Base-by-base conservation (phyloP, 2,329 filamentous ascomycete species). In the Sarocladium strictum region DNA sequence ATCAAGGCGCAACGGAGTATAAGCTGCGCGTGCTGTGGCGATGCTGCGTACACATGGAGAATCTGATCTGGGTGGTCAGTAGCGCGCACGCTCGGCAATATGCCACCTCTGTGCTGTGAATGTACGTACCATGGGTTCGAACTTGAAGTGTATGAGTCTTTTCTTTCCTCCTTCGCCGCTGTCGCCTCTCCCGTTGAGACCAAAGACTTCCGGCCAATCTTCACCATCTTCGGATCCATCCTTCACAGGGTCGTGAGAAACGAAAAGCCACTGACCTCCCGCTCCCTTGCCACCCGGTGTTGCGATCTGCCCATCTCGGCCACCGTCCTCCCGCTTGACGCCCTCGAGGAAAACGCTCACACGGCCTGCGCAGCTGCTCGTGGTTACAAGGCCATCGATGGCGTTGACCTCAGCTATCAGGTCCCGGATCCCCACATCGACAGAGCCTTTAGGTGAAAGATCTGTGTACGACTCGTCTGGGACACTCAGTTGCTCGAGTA, bases 311-410 rank as follows among this genome's bases (percentile, higher is more conserved):
- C 24, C 50, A 24, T 55, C 54, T 23, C 47, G 24, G 2, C 54
- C 57, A 37, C 60, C 63, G 15, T 62, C 58, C 7, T 56, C 60
- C 9, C 57, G 59, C 61, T 83, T 87, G 43, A 73, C 74, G 1
- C 92, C 92, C 72, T 97, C 93, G 1, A 95, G 75, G 64, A 95
- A 97, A 3, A 97, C 88, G 59, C 88, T 92, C 47, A 95, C 81
- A 53, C 93, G 78, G 1, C 93, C 93, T 2, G 90, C 89, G 67
- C 93, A 97, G 69, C 91, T 96, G 71, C 91, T 96, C 2, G 92
- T 97, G 1, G 93, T 97, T 32, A 95, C 90, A 38, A 92, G 80
- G 1, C 89, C 90, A 1, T 85, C 79, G 5, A 86, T 65, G 1
- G 63, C 67, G 69, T 97, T 97, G 67, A 97, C 86, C 60, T 87